A percentile compares a stretch with the other conserved stretches of the same genome.
Conservation (phyloP, 768 basidiomycete genomes). For the Leccinum olivaceopallidum region DNA sequence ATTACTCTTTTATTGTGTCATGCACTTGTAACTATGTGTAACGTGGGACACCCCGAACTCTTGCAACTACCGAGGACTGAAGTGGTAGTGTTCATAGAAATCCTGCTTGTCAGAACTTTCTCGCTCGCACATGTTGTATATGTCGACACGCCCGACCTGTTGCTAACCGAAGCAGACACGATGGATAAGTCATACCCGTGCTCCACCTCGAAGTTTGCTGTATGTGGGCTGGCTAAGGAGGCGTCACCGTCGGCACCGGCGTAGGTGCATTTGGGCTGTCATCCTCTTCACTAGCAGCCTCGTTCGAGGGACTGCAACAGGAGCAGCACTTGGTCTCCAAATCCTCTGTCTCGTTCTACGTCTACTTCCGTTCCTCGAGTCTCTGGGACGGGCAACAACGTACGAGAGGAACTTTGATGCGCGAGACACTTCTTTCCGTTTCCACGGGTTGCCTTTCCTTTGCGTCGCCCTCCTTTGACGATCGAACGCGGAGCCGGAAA, state of each 20-base stretch:
- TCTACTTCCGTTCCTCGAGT: conserved; percentile 19
- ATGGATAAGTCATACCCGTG: conserved; percentile 31
- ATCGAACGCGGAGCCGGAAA: conserved; percentile 34
- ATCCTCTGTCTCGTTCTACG: conserved; percentile 16
- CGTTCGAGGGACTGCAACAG: conserved; percentile 28
- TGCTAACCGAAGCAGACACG: conserved; percentile 27
- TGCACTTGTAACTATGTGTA: too few relatives aligned
- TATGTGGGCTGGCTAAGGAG: conserved; percentile 20
- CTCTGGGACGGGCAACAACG: conserved; percentile 26
- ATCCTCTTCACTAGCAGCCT: conserved; percentile 7
- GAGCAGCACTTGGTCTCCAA: conserved; percentile 32
- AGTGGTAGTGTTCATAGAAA: conserved; percentile 29
- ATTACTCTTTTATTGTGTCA: too few relatives aligned
- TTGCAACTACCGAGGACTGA: conserved; percentile 28
- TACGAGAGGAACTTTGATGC: conserved; percentile 30
- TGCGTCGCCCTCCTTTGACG: conserved; percentile 25
- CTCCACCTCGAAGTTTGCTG: conserved; percentile 32
- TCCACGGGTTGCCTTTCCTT: conserved; percentile 16
- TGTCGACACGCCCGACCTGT: conserved; percentile 27
- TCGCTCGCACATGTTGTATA: conserved; percentile 31
- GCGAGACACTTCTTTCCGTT: conserved; percentile 23
- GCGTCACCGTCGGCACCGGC: conserved; percentile 8
- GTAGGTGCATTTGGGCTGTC: conserved; percentile 3
- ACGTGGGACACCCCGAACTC: conserved; percentile 16
- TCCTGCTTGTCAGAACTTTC: conserved; percentile 22